Evolutionary conservation across 768 basidiomycete species (phyloP), one percentile per base, ranked within the genome.

Genomic region (Naganishia vaughanmartiniae): DNA sequence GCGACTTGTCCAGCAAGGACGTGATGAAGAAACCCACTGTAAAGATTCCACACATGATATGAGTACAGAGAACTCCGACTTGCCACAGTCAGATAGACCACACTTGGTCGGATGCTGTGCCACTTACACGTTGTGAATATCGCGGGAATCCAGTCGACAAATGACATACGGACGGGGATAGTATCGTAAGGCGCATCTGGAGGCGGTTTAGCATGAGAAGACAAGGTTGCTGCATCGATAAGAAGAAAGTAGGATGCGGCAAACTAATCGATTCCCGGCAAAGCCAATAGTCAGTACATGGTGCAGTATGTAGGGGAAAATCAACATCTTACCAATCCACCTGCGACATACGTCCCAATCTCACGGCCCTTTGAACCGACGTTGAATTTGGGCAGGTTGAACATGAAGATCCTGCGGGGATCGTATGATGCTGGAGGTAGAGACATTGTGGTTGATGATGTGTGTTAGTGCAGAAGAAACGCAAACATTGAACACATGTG

Each of bases 101-200:
- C n/a, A 26, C 17, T n/a, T 15, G 21, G n/a, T 28, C 19, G 24
- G 34, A 19, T 6, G n/a, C 21, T 19, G n/a, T n/a, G n/a, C 7
- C 33, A 80, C 81, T 65, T 51, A 82, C 81, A 83, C 34, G 96
- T 86, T 9, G 92, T 92, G 82, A 89, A 93, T 75, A 98, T 87
- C 26, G 94, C 95, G 0, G 95, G 93, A n/a, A 96, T 84, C 96
- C 96, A 99, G 84, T 98, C 96, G 67, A 92, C 88, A 79, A 97
- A 96, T 15, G 86, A 84, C 79, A 99, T 91, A 76, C 92, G 92
- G 15, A 90, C 87, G 11, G 89, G 89, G 0, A 87, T 84, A 0
- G 87, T 86, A 65, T 87, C 84, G 74, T 89, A 85, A 2, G 89
- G 89, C 4, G 88, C 85, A 46, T 87, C 89, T 73, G 86, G 86